Percentiles rank a stretch among this genome's conserved stretches.
Evolutionary conservation across 164 flowering plant species (phyloP).

Genomic region (Nymphaea colorata): DNA sequence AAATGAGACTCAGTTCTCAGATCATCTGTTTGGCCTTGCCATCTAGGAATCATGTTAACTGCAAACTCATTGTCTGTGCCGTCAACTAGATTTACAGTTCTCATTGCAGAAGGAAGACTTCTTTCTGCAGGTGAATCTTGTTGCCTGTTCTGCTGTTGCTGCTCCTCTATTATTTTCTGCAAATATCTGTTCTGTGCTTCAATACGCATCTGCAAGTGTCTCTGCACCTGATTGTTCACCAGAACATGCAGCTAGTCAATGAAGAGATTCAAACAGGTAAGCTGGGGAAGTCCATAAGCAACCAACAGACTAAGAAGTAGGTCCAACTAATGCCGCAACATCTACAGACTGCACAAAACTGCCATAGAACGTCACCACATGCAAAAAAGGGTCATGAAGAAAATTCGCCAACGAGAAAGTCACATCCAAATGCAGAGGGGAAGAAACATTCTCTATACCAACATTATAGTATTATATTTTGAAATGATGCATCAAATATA

Average conservation of each 20-base stretch:
- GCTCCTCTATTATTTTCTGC: not conserved
- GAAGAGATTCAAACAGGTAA: not conserved
- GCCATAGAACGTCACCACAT: not conserved
- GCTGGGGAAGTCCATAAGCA: not conserved
- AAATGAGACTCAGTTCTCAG: not conserved
- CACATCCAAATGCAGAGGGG: no score
- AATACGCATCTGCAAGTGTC: not conserved
- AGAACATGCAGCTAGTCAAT: no score
- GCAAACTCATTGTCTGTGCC: not conserved
- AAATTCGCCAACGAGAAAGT: no score
- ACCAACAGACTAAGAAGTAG: not conserved
- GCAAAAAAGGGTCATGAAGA: not conserved
- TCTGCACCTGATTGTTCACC: conserved; percentile 1
- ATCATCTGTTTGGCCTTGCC: not conserved
- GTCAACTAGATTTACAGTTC: not conserved
- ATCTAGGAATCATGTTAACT: not conserved
- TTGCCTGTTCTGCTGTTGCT: not conserved
- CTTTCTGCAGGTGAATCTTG: not conserved
- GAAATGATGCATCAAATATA: no score
- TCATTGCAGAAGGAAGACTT: not conserved
- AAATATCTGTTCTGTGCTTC: not conserved
- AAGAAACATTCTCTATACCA: no score
- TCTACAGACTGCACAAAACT: not conserved
- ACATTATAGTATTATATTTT: no score
- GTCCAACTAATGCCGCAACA: not conserved